Evolutionary conservation across 805 yeast species (phyloP), one percentile per base, ranked within the genome.

Genomic region (Nakazawaea siamensis): DNA sequence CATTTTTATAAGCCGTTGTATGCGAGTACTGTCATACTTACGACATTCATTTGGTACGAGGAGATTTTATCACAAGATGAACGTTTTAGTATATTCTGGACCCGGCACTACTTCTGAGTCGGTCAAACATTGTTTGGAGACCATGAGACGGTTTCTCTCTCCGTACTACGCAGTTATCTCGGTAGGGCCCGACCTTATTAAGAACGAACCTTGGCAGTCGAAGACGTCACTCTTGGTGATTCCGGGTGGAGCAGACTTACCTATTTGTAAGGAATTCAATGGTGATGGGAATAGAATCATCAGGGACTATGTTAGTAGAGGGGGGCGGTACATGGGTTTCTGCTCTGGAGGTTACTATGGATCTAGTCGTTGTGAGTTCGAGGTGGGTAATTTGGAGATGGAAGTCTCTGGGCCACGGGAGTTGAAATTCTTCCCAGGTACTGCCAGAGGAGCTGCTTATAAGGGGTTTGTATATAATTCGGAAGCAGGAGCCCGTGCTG

Each of bases 221-320:
- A 83, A 83, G 48, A 83, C 97, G 0, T 63, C 94, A 0, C 61
- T 84, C 43, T 51, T 92, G 28, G 95, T 87, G 1, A 55, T 92
- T 18, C 99, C 98, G 0, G 99, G 98, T 4, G 99, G 99, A 6
- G 97, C 97, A 1, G 98, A 92, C 52, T 60, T 86, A 33, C 97
- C 97, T 0, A 74, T 80, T 45, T 84, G 95, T 43, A 63, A 67
- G 34, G 73, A 69, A 4, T 68, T 94, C 43, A 77, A 80, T 48
- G 90, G 94, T 1, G 58, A 56, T 2, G 85, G 87, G 0, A 83
- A 80, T 47, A 48, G 58, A 8, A 61, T 65, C 25, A 83, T 86
- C 42, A 54, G 60, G 18, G 73, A 73, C 33, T 86, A 67, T 45
- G 86, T 86, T 1, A 63, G 75, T 20, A 63, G 65, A 36, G 98